phyloP scores from a whole-genome alignment of 164 flowering plant genomes.

The Amborella trichopoda region DNA sequence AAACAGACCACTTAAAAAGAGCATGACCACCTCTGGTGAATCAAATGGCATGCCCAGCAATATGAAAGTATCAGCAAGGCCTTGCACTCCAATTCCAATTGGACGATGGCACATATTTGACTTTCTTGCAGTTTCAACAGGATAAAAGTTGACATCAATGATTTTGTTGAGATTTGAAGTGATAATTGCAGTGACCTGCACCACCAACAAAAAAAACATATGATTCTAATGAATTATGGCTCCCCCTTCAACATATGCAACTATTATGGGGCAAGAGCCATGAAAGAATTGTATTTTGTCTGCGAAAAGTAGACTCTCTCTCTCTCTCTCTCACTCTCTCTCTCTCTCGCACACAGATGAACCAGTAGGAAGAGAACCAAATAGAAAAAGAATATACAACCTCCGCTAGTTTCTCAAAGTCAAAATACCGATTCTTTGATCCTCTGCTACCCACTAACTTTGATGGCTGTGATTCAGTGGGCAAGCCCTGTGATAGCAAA shows the following conservation, averaged over 20 bases:
- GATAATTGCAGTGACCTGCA: conserved; percentile 27
- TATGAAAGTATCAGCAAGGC: conserved; percentile 76
- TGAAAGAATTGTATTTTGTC: too few relatives aligned
- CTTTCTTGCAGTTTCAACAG: conserved; percentile 63
- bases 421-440: conserved; percentile 51
- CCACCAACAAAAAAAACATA: too few relatives aligned
- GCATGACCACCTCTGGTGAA: conserved; percentile 51
- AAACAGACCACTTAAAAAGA: not conserved
- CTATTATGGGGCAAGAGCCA: too few relatives aligned
- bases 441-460: conserved; percentile 66
- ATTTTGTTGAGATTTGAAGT: conserved; percentile 66
- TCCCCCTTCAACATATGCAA: too few relatives aligned
- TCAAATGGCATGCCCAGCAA: conserved; percentile 81
- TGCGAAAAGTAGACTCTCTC: too few relatives aligned
- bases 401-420: conserved; percentile 75
- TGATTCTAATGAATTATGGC: too few relatives aligned
- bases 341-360: too few relatives aligned
- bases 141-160: conserved; percentile 67
- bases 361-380: too few relatives aligned
- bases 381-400: too few relatives aligned
- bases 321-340: too few relatives aligned
- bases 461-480: conserved; percentile 51
- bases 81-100: conserved; percentile 81
- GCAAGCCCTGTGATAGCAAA: too few relatives aligned
- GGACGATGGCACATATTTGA: conserved; percentile 57